Conservation (phyloP, 345 rosid species). For the Syzygium aromaticum region DNA sequence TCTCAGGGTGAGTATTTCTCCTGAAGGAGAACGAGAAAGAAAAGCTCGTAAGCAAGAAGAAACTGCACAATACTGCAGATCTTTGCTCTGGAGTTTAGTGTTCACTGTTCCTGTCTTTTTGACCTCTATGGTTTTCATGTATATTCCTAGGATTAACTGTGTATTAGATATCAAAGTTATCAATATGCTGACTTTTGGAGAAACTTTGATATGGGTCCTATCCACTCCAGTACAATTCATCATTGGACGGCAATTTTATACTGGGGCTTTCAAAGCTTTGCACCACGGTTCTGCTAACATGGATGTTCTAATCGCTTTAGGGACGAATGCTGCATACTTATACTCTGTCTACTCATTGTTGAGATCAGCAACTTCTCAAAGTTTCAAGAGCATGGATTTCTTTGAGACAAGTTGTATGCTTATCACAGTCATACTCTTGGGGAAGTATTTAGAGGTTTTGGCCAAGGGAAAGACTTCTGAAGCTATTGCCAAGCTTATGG, state of each 20-base stretch:
- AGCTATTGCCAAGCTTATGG: slow-evolving; percentile 84
- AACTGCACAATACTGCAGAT: slow-evolving; percentile 40
- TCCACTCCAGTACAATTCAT: slow-evolving; percentile 83
- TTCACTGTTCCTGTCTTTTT: slow-evolving; percentile 73
- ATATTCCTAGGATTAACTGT: slow-evolving; percentile 49
- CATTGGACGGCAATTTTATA: slow-evolving; percentile 65
- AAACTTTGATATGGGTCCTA: slow-evolving; percentile 50
- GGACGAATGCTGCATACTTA: slow-evolving; percentile 91
- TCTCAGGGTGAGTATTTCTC: slow-evolving; percentile 48
- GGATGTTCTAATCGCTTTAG: slow-evolving; percentile 85
- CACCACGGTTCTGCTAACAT: slow-evolving; percentile 69
- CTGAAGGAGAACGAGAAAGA: slow-evolving; percentile 48
- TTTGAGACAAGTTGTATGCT: slow-evolving; percentile 96
- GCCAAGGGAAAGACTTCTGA: slow-evolving; percentile 86
- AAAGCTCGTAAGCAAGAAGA: slow-evolving; percentile 48
- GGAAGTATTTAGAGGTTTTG: slow-evolving; percentile 75
- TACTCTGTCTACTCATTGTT: slow-evolving; percentile 64
- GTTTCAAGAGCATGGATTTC: slow-evolving; percentile 62
- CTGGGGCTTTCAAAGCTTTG: slow-evolving; percentile 69
- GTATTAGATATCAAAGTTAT: slow-evolving; percentile 48
- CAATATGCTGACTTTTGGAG: slow-evolving; percentile 63
- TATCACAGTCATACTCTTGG: slow-evolving; percentile 74
- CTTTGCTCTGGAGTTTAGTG: slow-evolving; percentile 73
- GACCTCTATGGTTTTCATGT: slow-evolving; percentile 72
- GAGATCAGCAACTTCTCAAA: slow-evolving; percentile 57